Evolutionary conservation across 1,139 yeast genomes (phyloP).

Genomic region (Taiozyma sp.): DNA sequence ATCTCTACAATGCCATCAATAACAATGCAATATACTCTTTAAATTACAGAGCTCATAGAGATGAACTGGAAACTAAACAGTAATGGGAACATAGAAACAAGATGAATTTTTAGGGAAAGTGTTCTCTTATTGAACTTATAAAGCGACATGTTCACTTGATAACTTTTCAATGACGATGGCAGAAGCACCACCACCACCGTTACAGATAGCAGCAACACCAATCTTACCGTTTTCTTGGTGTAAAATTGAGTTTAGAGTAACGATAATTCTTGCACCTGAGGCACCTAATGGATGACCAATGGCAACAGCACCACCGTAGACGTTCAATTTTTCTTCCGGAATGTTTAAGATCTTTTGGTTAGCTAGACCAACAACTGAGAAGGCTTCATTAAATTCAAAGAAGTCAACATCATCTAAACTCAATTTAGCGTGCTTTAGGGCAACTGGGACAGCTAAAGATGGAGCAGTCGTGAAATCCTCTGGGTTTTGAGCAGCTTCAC

Average conservation of each 20-base stretch:
- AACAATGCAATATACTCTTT: background rate
- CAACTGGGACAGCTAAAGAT: slow-evolving; percentile 89
- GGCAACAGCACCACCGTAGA: slow-evolving; percentile 98
- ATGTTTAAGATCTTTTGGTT: slow-evolving; percentile 71
- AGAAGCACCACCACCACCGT: slow-evolving; percentile 99
- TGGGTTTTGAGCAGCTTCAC: slow-evolving; percentile 96
- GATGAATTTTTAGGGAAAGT: background rate
- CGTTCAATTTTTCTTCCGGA: slow-evolving; percentile 69
- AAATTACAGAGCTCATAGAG: background rate
- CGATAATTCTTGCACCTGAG: slow-evolving; percentile 93
- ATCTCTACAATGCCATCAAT: background rate
- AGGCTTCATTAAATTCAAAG: slow-evolving; percentile 95
- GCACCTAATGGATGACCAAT: slow-evolving; percentile 97
- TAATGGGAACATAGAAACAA: background rate
- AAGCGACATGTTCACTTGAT: slow-evolving; percentile 21
- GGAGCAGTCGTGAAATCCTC: slow-evolving; percentile 95
- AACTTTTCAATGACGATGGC: slow-evolving; percentile 66
- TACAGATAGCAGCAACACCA: slow-evolving; percentile 95
- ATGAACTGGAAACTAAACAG: background rate
- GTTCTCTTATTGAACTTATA: slow-evolving; percentile 8
- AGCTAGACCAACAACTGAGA: slow-evolving; percentile 92
- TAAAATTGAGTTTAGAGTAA: slow-evolving; percentile 73
- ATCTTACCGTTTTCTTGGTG: slow-evolving; percentile 79
- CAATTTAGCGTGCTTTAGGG: slow-evolving; percentile 79
- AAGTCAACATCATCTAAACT: slow-evolving; percentile 43